Conservation (phyloP, 257 asterid genomes). For the Anisodus acutangulus region DNA sequence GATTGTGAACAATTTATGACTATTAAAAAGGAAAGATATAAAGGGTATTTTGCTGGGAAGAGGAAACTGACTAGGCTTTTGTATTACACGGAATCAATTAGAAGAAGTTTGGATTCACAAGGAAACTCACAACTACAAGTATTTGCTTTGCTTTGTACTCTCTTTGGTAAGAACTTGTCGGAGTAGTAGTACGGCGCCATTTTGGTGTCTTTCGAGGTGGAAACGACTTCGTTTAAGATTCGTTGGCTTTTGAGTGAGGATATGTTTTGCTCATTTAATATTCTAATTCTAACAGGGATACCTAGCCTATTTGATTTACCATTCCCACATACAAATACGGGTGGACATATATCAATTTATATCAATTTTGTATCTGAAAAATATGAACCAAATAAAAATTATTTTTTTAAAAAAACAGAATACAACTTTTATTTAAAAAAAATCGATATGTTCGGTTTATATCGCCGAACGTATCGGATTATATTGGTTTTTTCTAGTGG, state of each 20-base stretch:
- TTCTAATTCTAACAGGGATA: background rate
- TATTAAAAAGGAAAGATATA: background rate
- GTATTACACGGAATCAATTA: background rate
- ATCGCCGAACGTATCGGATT: too few relatives aligned
- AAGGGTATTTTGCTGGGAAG: background rate
- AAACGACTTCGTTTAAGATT: background rate
- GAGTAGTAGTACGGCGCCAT: background rate
- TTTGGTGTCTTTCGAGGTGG: background rate
- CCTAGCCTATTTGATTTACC: background rate
- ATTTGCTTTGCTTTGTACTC: background rate
- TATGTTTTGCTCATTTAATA: background rate
- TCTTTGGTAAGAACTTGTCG: conserved; percentile 7
- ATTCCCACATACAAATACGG: background rate
- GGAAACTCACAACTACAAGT: conserved; percentile 31
- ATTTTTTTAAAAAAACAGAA: too few relatives aligned
- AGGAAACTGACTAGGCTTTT: background rate
- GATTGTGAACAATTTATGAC: background rate
- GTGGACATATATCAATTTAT: too few relatives aligned
- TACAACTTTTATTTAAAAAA: too few relatives aligned
- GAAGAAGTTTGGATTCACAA: conserved; percentile 6
- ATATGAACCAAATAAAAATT: too few relatives aligned
- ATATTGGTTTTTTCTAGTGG: too few relatives aligned
- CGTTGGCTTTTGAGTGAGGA: background rate
- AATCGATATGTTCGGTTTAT: too few relatives aligned
- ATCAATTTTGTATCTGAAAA: too few relatives aligned